Percentiles rank a stretch among this genome's conserved stretches.
Evolutionary conservation across 2,329 filamentous ascomycete species (phyloP).

Genomic region (Elsinoe batatas): DNA sequence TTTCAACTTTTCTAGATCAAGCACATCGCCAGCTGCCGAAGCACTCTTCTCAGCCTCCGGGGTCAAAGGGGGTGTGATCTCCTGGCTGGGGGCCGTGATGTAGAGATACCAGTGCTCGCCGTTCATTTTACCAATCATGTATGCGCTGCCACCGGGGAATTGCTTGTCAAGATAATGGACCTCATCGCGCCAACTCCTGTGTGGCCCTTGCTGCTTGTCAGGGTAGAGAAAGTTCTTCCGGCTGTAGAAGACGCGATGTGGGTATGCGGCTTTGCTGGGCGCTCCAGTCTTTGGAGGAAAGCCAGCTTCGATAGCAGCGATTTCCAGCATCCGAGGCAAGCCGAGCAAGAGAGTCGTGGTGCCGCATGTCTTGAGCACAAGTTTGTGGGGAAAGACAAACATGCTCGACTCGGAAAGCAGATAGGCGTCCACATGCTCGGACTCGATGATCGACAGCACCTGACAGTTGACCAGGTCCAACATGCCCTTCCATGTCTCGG

Average conservation of each 20-base stretch:
- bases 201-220: constrained; percentile 84
- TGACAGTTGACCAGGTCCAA: constrained; percentile 98
- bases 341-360: constrained; percentile 89
- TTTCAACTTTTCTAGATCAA: constrained; percentile 9
- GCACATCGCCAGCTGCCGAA: constrained; percentile 28
- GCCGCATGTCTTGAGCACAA: constrained; percentile 96
- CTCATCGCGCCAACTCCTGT: constrained; percentile 96
- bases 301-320: constrained; percentile 78
- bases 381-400: constrained; percentile 99
- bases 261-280: constrained; percentile 61
- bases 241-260: constrained; percentile 96
- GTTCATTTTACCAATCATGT: constrained; percentile 99
- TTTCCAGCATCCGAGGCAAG: constrained; percentile 81
- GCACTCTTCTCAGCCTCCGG: constrained; percentile 43
- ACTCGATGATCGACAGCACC: constrained; percentile 86
- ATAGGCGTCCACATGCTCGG: constrained; percentile 91
- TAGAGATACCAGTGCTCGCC: constrained; percentile 99
- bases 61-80: constrained; percentile 72
- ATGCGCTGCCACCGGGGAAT: constrained; percentile 86
- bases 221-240: constrained; percentile 98
- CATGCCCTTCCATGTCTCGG: constrained; percentile 90
- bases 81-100: constrained; percentile 74
- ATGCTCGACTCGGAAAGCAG: constrained; percentile 98
- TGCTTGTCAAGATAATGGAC: constrained; percentile 86
- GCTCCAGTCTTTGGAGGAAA: constrained; percentile 60